Evolutionary conservation across 352 stramenopile genomes (phyloP), one percentile per base, ranked within the genome.

Genomic region (Poterioochromonas sp.): DNA sequence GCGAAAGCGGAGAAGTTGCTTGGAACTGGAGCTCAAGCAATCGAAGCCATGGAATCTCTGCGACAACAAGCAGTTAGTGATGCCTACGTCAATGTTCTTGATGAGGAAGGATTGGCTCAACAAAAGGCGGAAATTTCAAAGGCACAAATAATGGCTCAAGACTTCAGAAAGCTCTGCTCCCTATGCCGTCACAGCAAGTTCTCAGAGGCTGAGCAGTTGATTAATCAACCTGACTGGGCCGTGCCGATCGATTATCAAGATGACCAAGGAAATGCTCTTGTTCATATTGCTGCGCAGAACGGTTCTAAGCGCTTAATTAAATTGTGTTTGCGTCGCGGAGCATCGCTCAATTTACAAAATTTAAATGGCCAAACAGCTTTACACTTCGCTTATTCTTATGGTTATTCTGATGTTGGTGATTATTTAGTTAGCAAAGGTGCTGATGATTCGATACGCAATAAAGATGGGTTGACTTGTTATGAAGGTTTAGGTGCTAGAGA

Each of bases 231-330:
- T n/a, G 90, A 96, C 80, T 95, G 90, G 86, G 88, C 85, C 0
- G 80, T 96, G 20, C 80, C 83, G 15, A 95, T 98, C 79, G 91
- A 97, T 73, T 89, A 90, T 60, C 91, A 93, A 78, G 93, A 98
- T 76, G 85, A 87, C 20, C 43, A 39, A 41, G 93, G 92, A 44
- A 96, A 97, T 77, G 94, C 90, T 0, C 79, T 98, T n/a, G 84
- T 98, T 15, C 92, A 90, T 41, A 85, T 97, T 35, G 93, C 91
- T 0, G 94, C 88, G 40, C 93, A 98, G 79, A 98, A 98, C 86
- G 94, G 93, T 82, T 96, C 96, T 85, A 96, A 96, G 82, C 87
- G 92, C 63, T 97, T 98, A 58, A 87, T 87, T 49, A 97, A 97
- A 86, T 86, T 97, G 5, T 95, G 89, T 80, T 79, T 97, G 37